These are phyloP conservation scores for Phlebopus sp. DNA, from an alignment of 1,284 basidiomycete species.

Conservation along the genomic window DNA sequence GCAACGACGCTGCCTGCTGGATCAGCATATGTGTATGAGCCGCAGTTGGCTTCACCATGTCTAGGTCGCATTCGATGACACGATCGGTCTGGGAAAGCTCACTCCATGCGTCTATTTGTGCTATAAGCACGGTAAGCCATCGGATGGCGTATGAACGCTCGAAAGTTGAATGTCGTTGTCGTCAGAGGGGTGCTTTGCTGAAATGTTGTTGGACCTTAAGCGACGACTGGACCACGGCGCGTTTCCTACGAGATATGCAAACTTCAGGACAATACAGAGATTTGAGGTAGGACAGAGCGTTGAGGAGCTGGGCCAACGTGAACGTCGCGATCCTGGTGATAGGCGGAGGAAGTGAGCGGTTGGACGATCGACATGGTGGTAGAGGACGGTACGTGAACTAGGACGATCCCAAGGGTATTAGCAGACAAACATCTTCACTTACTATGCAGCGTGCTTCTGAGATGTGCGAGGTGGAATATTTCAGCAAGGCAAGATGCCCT, in stretches of 20 bases:
- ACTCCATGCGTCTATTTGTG: conserved; percentile 22
- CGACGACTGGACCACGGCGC: background rate
- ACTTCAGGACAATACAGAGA: conserved; percentile 36
- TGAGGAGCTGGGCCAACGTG: conserved; percentile 19
- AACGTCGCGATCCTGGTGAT: conserved; percentile 22
- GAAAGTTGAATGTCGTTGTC: conserved; percentile 36
- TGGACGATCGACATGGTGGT: conserved; percentile 1
- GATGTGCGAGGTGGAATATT: too few relatives aligned
- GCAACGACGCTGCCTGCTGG: conserved; percentile 58
- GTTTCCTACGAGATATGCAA: conserved; percentile 30
- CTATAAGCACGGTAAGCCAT: conserved; percentile 67
- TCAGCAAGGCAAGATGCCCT: background rate
- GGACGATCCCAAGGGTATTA: background rate
- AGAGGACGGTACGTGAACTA: too few relatives aligned
- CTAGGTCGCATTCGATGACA: conserved; percentile 6
- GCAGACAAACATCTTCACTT: conserved; percentile 3
- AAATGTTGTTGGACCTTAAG: background rate
- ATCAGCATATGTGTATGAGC: conserved; percentile 29
- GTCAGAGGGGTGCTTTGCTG: background rate
- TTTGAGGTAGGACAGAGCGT: conserved; percentile 25
- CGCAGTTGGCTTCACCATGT: background rate
- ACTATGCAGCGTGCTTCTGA: too few relatives aligned
- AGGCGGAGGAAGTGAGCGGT: conserved; percentile 29
- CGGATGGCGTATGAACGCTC: conserved; percentile 65
- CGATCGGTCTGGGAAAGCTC: conserved; percentile 21